Percentiles rank a stretch among this genome's conserved stretches.
Evolutionary conservation across 2,329 filamentous ascomycete genomes (phyloP).

Genomic region (Pseudocercospora eumusae): DNA sequence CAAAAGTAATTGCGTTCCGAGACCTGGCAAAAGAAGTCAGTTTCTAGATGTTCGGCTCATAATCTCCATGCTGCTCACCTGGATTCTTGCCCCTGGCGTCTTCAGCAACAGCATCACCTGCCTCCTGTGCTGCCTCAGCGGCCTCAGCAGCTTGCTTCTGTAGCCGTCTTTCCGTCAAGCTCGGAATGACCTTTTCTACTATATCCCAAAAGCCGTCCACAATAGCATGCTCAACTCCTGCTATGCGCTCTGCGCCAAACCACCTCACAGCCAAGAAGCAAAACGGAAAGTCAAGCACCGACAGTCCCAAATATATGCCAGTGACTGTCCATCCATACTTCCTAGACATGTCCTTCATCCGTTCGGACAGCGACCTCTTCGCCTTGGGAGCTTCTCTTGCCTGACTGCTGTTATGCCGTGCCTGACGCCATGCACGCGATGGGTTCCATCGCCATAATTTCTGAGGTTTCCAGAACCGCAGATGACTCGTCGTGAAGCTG

Average conservation of each 20-base stretch:
- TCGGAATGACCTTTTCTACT: slow-evolving; percentile 62
- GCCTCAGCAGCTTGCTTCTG: slow-evolving; percentile 22
- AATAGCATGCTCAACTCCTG: slow-evolving; percentile 69
- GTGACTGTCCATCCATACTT: slow-evolving; percentile 95
- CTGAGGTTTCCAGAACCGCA: slow-evolving; percentile 10
- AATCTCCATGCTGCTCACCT: slow-evolving; percentile 19
- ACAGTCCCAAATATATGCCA: slow-evolving; percentile 84
- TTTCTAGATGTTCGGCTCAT: background rate
- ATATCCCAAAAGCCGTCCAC: slow-evolving; percentile 60
- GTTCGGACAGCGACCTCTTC: slow-evolving; percentile 54
- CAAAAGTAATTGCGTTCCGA: slow-evolving; percentile 84
- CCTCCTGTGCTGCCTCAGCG: slow-evolving; percentile 47
- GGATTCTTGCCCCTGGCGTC: slow-evolving; percentile 23
- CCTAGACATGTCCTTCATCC: slow-evolving; percentile 78
- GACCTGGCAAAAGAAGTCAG: slow-evolving; percentile 47
- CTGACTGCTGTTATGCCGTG: slow-evolving; percentile 43
- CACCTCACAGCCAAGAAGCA: slow-evolving; percentile 85
- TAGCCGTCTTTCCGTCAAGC: slow-evolving; percentile 38
- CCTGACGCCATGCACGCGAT: slow-evolving; percentile 28
- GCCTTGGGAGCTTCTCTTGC: slow-evolving; percentile 22
- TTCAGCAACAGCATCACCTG: slow-evolving; percentile 41
- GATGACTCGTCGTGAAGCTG: slow-evolving; percentile 17
- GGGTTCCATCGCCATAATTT: slow-evolving; percentile 25
- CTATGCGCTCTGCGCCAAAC: slow-evolving; percentile 83
- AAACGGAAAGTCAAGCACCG: slow-evolving; percentile 87